Evolutionary conservation across 305 asterid genomes (phyloP), one percentile per base, ranked within the genome.

Genomic region (Ajuga reptans): DNA sequence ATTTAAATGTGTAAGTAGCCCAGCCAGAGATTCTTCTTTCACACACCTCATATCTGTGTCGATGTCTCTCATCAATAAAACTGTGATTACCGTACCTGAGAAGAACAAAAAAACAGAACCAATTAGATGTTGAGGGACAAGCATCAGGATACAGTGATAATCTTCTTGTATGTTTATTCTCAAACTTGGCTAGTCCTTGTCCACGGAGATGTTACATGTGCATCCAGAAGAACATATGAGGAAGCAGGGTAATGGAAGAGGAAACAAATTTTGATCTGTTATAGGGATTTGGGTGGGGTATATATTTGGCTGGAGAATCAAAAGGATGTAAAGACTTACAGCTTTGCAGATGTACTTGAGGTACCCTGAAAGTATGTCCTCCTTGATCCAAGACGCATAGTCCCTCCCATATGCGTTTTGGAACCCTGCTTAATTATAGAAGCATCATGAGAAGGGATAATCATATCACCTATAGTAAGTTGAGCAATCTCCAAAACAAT

Each of bases 371-470:
- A 89, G 75, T 74, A 86, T n/a, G 97, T 92, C 81, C 89, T 92
- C 84, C 98, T 84, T 31, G 97, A 92, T 72, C 98, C 98, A 2
- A 92, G 92, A 56, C 98, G 96, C 98, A 92, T 89, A 8, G 98
- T 92, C 54, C 97, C 96, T 64, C 98, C 98, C 97, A 89, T 88
- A 81, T 92, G 98, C 36, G 95, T 92, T 82, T 83, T 89, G 24
- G 98, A 89, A 42, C 96, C 98, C 97, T 92, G 89, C 61, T 58
- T 68, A 67, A 52, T 16, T 7, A 56, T 45, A 56, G 52, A 72
- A 75, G 57, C 75, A 75, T 45, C 9, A 59, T 27, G 58, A 68
- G 52, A 57, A 12, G 29, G 67, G 59, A 75, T 47, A 24, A 10
- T 42, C 10, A 21, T 21, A 21, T 21, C 27, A 21, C 27, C 56